Percentiles rank a stretch among this genome's conserved stretches.
Conservation (phyloP, 2,329 filamentous ascomycete species). For the Colletotrichum navitas region DNA sequence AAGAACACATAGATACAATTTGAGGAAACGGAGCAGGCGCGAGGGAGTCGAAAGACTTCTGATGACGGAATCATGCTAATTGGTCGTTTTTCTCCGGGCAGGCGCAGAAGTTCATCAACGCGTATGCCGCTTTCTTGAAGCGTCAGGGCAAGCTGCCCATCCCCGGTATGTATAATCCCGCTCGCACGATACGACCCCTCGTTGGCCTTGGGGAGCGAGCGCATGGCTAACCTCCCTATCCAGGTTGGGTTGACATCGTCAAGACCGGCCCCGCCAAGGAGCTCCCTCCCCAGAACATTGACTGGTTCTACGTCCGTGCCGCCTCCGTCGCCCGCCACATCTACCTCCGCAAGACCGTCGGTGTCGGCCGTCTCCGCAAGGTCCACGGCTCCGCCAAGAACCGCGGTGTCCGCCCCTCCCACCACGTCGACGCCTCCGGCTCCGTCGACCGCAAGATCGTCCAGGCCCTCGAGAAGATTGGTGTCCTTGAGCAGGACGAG, state of each 20-base stretch:
- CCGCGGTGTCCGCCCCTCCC: conserved; percentile 89
- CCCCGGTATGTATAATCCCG: conserved; percentile 74
- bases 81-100: conserved; percentile 62
- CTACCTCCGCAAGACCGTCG: conserved; percentile 99
- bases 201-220: background rate
- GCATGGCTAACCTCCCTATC: conserved; percentile 40
- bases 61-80: conserved; percentile 81
- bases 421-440: conserved; percentile 96
- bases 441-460: conserved; percentile 97
- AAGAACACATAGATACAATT: conserved; percentile 43
- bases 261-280: conserved; percentile 98
- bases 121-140: conserved; percentile 92
- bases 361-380: conserved; percentile 97
- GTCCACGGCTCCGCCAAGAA: conserved; percentile 97
- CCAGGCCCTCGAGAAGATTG: conserved; percentile 99
- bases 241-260: conserved; percentile 99
- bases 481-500: conserved; percentile 96
- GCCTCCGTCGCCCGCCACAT: conserved; percentile 97
- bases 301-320: conserved; percentile 95
- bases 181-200: background rate
- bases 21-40: conserved; percentile 69
- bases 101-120: conserved; percentile 90
- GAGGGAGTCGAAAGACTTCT: conserved; percentile 81
- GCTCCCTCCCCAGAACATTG: conserved; percentile 96
- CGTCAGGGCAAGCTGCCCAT: conserved; percentile 93